A percentile compares a stretch with the other conserved stretches of the same genome.
phyloP scores from a whole-genome alignment of 805 yeast species.

The Wickerhamiella australiensis region DNA sequence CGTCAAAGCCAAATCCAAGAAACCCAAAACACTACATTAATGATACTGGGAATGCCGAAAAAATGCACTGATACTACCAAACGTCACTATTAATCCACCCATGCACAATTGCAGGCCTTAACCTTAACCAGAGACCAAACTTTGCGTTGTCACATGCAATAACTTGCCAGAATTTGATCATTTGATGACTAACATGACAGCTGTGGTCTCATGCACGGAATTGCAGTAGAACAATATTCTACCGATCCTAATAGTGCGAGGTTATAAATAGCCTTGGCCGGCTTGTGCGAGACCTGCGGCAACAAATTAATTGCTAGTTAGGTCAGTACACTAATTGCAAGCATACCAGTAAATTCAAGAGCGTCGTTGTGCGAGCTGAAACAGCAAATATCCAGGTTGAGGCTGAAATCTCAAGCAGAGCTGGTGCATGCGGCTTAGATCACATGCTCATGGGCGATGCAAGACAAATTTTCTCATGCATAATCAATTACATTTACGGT shows the following conservation, averaged over 20 bases:
- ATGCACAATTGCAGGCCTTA: too few species aligned
- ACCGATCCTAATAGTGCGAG: not conserved
- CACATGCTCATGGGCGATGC: slow-evolving; percentile 3
- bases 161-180: too few species aligned
- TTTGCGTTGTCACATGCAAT: not conserved
- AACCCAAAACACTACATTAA: too few species aligned
- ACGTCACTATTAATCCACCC: too few species aligned
- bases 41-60: too few species aligned
- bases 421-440: not conserved
- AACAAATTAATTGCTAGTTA: not conserved
- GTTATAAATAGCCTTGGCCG: not conserved
- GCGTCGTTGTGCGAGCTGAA: not conserved
- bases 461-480: not conserved
- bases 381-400: not conserved
- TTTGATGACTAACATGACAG: not conserved
- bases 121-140: too few species aligned
- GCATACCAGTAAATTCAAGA: not conserved
- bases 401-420: not conserved
- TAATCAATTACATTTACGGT: not conserved
- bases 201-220: not conserved
- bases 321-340: not conserved
- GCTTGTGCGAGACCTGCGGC: not conserved
- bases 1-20: too few species aligned
- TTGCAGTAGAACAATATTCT: slow-evolving; percentile 1
- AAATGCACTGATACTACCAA: too few species aligned